phyloP scores from a whole-genome alignment of 495 filamentous ascomycete species.

The Talaromyces nanjingensis region DNA sequence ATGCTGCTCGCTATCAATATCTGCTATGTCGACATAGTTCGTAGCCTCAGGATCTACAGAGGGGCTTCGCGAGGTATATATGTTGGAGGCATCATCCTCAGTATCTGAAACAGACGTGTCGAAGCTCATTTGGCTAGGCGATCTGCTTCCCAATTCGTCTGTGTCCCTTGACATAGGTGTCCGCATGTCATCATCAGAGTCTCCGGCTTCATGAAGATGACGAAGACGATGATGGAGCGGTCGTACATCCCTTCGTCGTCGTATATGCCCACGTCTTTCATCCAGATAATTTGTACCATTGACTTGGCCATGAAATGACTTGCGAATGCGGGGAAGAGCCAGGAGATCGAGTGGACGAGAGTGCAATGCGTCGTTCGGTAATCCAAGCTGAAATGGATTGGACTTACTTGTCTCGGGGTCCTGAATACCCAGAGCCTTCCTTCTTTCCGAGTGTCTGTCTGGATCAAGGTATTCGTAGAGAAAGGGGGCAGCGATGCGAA shows the following conservation, averaged over 20 bases:
- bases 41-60: neutral
- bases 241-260: conserved; percentile 45
- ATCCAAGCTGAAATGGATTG: conserved; percentile 36
- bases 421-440: conserved; percentile 68
- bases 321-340: conserved; percentile 64
- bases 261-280: conserved; percentile 58
- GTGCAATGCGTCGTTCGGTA: conserved; percentile 23
- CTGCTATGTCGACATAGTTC: neutral
- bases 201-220: conserved; percentile 49
- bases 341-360: conserved; percentile 50
- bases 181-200: conserved; percentile 53
- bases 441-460: conserved; percentile 63
- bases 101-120: conserved; percentile 58
- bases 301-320: conserved; percentile 52
- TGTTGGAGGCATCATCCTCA: conserved; percentile 41
- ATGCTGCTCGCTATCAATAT: conserved; percentile 4
- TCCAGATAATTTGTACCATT: conserved; percentile 67
- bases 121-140: conserved; percentile 69
- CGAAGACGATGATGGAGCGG: conserved; percentile 52
- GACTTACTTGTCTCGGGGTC: conserved; percentile 54
- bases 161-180: conserved; percentile 62
- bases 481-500: conserved; percentile 71
- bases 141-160: conserved; percentile 75
- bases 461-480: conserved; percentile 83
- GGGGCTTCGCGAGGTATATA: neutral